Conservation (phyloP, 768 basidiomycete genomes). For the Tulasnella calospora region DNA sequence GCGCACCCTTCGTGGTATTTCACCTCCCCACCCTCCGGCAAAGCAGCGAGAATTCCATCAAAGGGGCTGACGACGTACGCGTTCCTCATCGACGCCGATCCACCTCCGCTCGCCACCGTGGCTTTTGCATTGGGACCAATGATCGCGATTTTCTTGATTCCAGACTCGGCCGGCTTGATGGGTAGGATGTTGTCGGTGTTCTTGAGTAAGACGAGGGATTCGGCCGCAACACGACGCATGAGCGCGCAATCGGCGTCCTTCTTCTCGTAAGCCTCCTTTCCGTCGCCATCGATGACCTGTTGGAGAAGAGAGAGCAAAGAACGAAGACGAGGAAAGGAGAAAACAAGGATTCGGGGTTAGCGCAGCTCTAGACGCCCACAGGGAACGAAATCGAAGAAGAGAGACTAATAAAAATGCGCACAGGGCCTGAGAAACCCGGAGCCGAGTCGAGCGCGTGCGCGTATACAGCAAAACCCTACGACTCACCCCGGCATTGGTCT, state of each 20-base stretch:
- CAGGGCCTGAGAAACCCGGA: slow-evolving; percentile 31
- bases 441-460: not conserved
- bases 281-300: slow-evolving; percentile 43
- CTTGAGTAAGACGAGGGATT: slow-evolving; percentile 56
- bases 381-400: slow-evolving; percentile 35
- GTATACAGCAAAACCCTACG: slow-evolving; percentile 33
- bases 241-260: slow-evolving; percentile 56
- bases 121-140: slow-evolving; percentile 67
- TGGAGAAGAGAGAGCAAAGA: slow-evolving; percentile 46
- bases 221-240: slow-evolving; percentile 52
- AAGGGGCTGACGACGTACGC: slow-evolving; percentile 61
- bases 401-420: not conserved
- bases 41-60: slow-evolving; percentile 51
- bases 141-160: slow-evolving; percentile 51
- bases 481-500: slow-evolving; percentile 60
- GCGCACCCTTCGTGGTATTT: slow-evolving; percentile 60
- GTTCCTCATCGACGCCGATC: slow-evolving; percentile 58
- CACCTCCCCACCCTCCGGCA: slow-evolving; percentile 49
- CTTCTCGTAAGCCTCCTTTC: slow-evolving; percentile 62
- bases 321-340: slow-evolving; percentile 30
- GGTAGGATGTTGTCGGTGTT: slow-evolving; percentile 56
- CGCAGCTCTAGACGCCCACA: not conserved
- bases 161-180: slow-evolving; percentile 33
- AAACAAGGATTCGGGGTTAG: slow-evolving; percentile 25
- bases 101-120: slow-evolving; percentile 68